These are phyloP conservation scores for Nakazawaea ernobii DNA, from an alignment of 805 yeast species.

Conservation along the genomic window DNA sequence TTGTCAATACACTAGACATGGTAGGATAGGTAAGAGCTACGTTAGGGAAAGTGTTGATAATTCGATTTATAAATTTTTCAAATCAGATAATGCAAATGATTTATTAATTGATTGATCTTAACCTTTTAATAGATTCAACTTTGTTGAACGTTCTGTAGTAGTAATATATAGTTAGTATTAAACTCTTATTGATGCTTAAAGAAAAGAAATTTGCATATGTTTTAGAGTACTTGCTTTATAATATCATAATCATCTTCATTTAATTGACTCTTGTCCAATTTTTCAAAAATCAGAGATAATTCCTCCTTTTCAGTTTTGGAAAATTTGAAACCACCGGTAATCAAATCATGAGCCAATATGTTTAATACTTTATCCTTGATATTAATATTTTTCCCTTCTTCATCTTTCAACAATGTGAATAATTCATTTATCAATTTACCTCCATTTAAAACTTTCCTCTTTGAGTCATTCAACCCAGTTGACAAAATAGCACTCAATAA, in stretches of 20 bases:
- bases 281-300: conserved; percentile 30
- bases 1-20: background rate
- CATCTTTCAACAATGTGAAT: conserved; percentile 24
- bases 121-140: conserved; percentile 26
- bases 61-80: conserved; percentile 42
- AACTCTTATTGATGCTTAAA: background rate
- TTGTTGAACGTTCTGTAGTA: conserved; percentile 32
- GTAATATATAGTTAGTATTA: conserved; percentile 1
- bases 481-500: conserved; percentile 55
- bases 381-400: conserved; percentile 32
- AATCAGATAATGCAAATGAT: conserved; percentile 45
- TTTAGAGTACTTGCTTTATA: conserved; percentile 37
- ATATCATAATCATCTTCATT: conserved; percentile 48
- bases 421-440: conserved; percentile 29
- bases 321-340: conserved; percentile 39
- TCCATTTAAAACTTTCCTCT: conserved; percentile 31
- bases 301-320: conserved; percentile 32
- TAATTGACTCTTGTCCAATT: conserved; percentile 41
- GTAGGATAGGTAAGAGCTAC: conserved; percentile 10
- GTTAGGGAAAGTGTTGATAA: conserved; percentile 43
- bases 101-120: conserved; percentile 15
- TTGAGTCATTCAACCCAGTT: conserved; percentile 38
- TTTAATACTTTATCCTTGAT: conserved; percentile 53
- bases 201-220: too few relatives aligned
- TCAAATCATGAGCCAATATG: conserved; percentile 38